Conservation (phyloP, 768 basidiomycete species). For the Suillus cothurnatus region DNA sequence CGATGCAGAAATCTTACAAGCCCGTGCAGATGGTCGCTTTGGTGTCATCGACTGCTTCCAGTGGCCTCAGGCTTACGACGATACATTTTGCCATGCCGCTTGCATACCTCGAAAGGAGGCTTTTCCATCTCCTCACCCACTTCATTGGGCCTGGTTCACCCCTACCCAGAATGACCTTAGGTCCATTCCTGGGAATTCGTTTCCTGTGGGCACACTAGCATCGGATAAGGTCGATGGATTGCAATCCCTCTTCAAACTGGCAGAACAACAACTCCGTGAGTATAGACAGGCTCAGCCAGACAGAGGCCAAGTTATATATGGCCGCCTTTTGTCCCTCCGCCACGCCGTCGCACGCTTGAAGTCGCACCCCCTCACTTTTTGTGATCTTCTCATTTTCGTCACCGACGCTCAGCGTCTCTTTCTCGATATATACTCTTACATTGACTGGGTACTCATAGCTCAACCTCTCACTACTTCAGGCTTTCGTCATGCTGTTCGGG, state of each 20-base stretch:
- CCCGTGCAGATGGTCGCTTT: background rate
- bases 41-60: background rate
- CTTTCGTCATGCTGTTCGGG: background rate
- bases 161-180: background rate
- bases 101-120: slow-evolving; percentile 5
- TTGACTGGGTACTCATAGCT: slow-evolving; percentile 1
- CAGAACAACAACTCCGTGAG: background rate
- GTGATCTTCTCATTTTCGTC: slow-evolving; percentile 7
- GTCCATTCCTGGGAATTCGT: background rate
- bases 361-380: slow-evolving; percentile 6
- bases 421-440: slow-evolving; percentile 8
- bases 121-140: slow-evolving; percentile 6
- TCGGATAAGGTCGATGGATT: slow-evolving; percentile 7
- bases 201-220: slow-evolving; percentile 3
- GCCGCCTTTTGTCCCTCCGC: background rate
- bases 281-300: background rate
- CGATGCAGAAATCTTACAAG: background rate
- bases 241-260: background rate
- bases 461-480: slow-evolving; percentile 1
- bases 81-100: background rate
- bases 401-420: slow-evolving; percentile 9
- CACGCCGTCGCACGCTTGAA: background rate
- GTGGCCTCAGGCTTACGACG: slow-evolving; percentile 3
- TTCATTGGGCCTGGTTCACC: slow-evolving; percentile 9
- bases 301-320: background rate